phyloP scores from a whole-genome alignment of 2,329 filamentous ascomycete genomes.

The Pseudogymnoascus sp. region DNA sequence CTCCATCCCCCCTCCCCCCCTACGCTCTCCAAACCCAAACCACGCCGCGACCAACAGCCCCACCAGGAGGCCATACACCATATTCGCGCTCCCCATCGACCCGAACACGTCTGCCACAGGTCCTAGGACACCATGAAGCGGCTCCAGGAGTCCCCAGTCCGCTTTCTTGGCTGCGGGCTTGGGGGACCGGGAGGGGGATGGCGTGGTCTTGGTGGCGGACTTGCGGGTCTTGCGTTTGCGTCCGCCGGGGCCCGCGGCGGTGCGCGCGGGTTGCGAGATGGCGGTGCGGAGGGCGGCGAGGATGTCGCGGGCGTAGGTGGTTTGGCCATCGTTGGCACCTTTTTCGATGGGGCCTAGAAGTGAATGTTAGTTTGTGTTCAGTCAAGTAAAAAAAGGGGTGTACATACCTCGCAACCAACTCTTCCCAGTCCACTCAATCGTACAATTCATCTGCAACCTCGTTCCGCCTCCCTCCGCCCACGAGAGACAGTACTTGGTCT shows the following conservation, averaged over 20 bases:
- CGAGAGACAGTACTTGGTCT: conserved; percentile 88
- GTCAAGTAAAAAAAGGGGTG: neutral
- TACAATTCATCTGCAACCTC: conserved; percentile 76
- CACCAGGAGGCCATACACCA: conserved; percentile 66
- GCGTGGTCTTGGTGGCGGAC: conserved; percentile 30
- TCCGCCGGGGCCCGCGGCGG: conserved; percentile 47
- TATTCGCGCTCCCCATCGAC: conserved; percentile 66
- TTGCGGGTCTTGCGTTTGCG: conserved; percentile 42
- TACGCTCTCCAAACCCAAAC: conserved; percentile 52
- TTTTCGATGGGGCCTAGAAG: conserved; percentile 82
- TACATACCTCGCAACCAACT: conserved; percentile 87
- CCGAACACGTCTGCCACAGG: conserved; percentile 61
- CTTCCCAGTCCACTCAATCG: conserved; percentile 93
- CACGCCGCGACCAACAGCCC: conserved; percentile 66
- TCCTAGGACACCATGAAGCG: conserved; percentile 59
- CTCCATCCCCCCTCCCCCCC: conserved; percentile 11
- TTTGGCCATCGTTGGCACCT: conserved; percentile 84
- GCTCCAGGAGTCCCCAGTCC: conserved; percentile 76
- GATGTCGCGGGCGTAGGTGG: conserved; percentile 71
- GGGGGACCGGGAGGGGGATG: conserved; percentile 26
- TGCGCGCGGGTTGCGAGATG: conserved; percentile 55
- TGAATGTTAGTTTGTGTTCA: neutral
- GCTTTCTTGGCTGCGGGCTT: conserved; percentile 33
- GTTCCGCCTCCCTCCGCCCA: conserved; percentile 87
- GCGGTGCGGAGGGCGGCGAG: conserved; percentile 65